Conservation (phyloP, 495 filamentous ascomycete species). For the Penicillium pancosmium region DNA sequence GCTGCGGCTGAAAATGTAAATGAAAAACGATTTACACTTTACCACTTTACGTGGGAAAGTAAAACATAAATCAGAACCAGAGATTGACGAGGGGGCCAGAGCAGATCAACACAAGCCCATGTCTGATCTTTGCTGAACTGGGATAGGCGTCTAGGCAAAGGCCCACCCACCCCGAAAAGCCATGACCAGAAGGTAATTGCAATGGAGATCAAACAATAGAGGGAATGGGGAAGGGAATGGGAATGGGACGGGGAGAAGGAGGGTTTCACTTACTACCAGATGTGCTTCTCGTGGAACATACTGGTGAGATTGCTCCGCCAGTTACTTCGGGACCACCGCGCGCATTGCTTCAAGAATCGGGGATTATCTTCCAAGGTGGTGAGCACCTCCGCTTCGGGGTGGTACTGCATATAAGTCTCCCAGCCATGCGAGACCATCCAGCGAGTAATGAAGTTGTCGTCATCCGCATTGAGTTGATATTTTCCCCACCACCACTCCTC, state of each 20-base stretch:
- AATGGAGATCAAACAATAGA: constrained; percentile 12
- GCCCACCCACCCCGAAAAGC: background rate
- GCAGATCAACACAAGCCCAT: background rate
- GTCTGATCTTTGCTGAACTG: background rate
- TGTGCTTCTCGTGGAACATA: constrained; percentile 68
- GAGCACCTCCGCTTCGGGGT: constrained; percentile 70
- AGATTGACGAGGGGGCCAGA: background rate
- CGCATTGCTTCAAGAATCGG: constrained; percentile 76
- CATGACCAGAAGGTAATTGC: constrained; percentile 6
- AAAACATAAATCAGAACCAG: background rate
- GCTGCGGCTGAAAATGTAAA: constrained; percentile 21
- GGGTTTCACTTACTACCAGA: constrained; percentile 63
- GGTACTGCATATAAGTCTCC: constrained; percentile 78
- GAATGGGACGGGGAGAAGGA: constrained; percentile 11
- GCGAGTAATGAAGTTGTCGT: constrained; percentile 83
- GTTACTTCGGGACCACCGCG: constrained; percentile 80
- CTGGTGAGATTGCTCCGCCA: constrained; percentile 82
- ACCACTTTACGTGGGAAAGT: too few species aligned
- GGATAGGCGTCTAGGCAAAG: constrained; percentile 1
- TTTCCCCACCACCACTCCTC: constrained; percentile 69
- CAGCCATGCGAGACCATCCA: constrained; percentile 77
- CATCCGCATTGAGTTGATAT: constrained; percentile 77
- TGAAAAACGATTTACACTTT: background rate
- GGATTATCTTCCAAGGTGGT: constrained; percentile 75
- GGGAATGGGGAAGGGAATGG: too few species aligned